Evolutionary conservation across 2,329 filamentous ascomycete species (phyloP), one percentile per base, ranked within the genome.

Genomic region (Trichophyton equinum): DNA sequence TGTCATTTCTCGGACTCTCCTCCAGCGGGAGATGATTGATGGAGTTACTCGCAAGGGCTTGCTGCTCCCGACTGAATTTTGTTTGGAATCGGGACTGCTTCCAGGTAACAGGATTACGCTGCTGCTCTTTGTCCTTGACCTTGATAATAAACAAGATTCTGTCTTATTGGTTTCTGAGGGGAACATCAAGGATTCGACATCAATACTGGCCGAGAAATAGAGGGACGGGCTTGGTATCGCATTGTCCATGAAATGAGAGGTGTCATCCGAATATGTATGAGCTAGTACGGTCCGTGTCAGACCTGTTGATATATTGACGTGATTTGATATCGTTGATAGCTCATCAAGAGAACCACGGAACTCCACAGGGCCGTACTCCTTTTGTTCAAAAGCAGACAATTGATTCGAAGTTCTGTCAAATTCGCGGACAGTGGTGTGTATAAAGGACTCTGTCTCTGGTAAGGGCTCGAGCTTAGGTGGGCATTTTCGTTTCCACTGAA

Each of bases 101-200:
- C 68, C 68, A 0, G 69, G 70, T 2, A 71, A 66, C 11, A 70
- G 58, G 46, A 72, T 65, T 1, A 70, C 59, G 55, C 64, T 72
- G 60, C 69, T 70, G 22, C 68, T 68, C 15, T 66, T 59, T 36
- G 68, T 69, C 22, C 62, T 58, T 20, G 58, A 57, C n/a, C 60
- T 62, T 8, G 56, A 60, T 25, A 53, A 22, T 30, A 44, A 53
- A 15, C 8, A 33, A 2, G 47, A 15, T 25, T 59, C 25, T 2
- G 40, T 11, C 30, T 13, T 13, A 38, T 47, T 8, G 13, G 18
- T 11, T 4, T 15, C 51, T 8, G 36, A 25, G 1, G n/a, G 60
- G 33, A 27, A 46, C n/a, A 53, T 30, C 20, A 46, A 33, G n/a
- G 2, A 27, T 27, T 49, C 58, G 3, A 62, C 60, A 40, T 56